phyloP scores from a whole-genome alignment of 1,284 basidiomycete genomes.

The Cryptococcus hybrid region DNA sequence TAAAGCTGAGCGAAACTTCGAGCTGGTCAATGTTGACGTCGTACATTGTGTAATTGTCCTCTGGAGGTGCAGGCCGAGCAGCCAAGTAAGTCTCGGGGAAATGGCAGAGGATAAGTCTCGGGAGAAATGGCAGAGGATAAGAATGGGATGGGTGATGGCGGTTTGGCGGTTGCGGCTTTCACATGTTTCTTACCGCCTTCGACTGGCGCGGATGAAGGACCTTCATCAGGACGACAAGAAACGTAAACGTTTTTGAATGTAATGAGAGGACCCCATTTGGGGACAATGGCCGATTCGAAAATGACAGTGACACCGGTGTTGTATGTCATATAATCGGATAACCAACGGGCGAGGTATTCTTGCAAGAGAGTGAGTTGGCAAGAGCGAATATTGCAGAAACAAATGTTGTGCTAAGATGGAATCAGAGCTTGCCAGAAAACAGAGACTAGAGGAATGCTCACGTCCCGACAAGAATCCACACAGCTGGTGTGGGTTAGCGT shows the following conservation, averaged over 20 bases:
- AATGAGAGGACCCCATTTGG: constrained; percentile 96
- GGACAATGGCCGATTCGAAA: constrained; percentile 97
- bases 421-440: constrained; percentile 7
- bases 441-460: constrained; percentile 52
- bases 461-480: constrained; percentile 92
- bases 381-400: constrained; percentile 89
- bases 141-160: constrained; percentile 38
- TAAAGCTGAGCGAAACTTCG: constrained; percentile 91
- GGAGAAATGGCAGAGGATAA: constrained; percentile 38
- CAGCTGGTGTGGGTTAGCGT: constrained; percentile 19
- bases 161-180: constrained; percentile 29
- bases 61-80: constrained; percentile 25
- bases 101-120: constrained; percentile 37
- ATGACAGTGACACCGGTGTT: constrained; percentile 93
- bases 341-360: constrained; percentile 82
- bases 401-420: constrained; percentile 74
- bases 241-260: constrained; percentile 97
- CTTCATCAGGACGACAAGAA: constrained; percentile 65
- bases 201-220: constrained; percentile 44
- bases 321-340: constrained; percentile 89
- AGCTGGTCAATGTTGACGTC: constrained; percentile 91
- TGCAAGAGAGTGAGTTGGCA: constrained; percentile 86
- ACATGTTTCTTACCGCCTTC: constrained; percentile 41
- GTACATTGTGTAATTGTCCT: constrained; percentile 75
- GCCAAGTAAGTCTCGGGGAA: constrained; percentile 37